Conservation (phyloP, 225 moss, liverwort and hornwort genomes). For the Pseudoscleropodium purum region DNA sequence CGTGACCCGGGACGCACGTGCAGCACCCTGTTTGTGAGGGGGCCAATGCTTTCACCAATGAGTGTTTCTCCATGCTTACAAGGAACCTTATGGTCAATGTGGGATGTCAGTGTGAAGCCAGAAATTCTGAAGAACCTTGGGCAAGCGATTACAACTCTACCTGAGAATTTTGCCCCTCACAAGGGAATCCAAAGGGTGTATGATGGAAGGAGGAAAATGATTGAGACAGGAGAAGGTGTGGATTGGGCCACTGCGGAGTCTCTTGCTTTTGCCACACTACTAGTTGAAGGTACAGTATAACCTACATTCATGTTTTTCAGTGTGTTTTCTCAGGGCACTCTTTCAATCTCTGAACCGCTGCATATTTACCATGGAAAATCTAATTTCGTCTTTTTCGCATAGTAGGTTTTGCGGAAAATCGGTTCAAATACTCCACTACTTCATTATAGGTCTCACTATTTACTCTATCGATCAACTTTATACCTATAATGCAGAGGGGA, state of each 20-base stretch:
- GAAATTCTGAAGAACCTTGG: constrained; percentile 77
- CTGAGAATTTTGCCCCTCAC: constrained; percentile 65
- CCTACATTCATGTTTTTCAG: not conserved
- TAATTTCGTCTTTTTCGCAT: not conserved
- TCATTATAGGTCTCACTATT: not conserved
- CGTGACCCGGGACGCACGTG: not conserved
- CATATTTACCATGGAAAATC: not conserved
- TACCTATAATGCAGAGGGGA: not conserved
- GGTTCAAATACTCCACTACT: not conserved
- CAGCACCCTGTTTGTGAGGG: not conserved
- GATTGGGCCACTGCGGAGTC: constrained; percentile 96
- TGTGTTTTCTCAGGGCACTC: not conserved
- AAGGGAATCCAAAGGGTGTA: constrained; percentile 90
- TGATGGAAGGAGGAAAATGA: constrained; percentile 70
- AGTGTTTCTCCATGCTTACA: not conserved
- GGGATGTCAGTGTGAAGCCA: constrained; percentile 65
- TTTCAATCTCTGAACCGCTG: not conserved
- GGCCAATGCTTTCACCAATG: not conserved
- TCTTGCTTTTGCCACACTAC: constrained; percentile 86
- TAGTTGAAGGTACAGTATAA: constrained; percentile 53
- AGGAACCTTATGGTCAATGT: constrained; percentile 1
- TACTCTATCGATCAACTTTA: not conserved
- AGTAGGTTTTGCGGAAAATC: not conserved
- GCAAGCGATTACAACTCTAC: constrained; percentile 54
- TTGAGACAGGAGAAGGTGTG: constrained; percentile 66